Evolutionary conservation across 75 land plant genomes (phyloP).

Genomic region (Pinus taeda): DNA sequence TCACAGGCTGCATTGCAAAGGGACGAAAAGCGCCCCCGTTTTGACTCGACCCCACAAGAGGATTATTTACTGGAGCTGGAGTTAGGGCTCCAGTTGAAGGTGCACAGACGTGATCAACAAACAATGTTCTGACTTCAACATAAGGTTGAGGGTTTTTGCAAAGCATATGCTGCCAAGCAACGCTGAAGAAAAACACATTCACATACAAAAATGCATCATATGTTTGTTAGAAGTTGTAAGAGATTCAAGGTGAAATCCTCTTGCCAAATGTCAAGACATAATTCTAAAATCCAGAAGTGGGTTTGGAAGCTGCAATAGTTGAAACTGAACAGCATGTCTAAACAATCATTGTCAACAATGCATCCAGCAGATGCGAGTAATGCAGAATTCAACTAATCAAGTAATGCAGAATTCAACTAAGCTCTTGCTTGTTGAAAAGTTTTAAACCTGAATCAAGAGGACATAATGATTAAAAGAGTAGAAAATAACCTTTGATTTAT

Average conservation of each 20-base stretch:
- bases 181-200: conserved; percentile 25
- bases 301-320: not conserved
- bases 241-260: not conserved
- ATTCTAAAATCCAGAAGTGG: not conserved
- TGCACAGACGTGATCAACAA: no score
- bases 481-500: not conserved
- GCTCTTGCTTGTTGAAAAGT: no score
- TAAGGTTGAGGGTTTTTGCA: no score
- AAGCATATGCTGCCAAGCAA: conserved; percentile 68
- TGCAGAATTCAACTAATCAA: no score
- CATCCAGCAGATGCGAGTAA: not conserved
- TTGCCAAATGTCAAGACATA: not conserved
- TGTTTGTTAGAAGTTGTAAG: not conserved
- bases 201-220: not conserved
- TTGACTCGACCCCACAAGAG: no score
- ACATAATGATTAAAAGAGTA: not conserved
- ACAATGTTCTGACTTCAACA: no score
- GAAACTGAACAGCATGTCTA: not conserved
- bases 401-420: no score
- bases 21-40: no score
- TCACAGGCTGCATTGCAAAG: no score
- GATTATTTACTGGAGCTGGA: no score
- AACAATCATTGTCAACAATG: not conserved
- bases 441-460: no score
- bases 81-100: no score